Base-by-base conservation (phyloP, 208 protist genomes). In the Trypanosoma lewisi region DNA sequence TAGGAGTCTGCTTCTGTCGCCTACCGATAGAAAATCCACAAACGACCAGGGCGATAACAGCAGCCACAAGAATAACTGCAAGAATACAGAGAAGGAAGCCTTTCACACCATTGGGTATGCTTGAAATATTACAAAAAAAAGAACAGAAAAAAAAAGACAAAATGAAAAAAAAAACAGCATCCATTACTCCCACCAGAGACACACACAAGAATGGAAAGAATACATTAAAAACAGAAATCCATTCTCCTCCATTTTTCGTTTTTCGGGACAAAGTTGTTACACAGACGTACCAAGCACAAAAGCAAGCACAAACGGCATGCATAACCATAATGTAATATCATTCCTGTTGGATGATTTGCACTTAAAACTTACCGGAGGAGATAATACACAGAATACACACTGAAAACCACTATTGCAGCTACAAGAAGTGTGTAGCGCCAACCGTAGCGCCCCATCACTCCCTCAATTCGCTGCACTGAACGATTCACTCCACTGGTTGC, bases 401-500 rank as follows among this genome's bases (percentile, higher is more conserved):
- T 37, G 17, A 78, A 16, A 52, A 87, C 83, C 8, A 88, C 47
- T 1, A 67, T 52, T 3, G 76, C 34, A 25, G 48, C 75, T 36
- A 90, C 65, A 8, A 66, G 28, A 4, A 78, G 4, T 5, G 72
- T 85, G 55, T 94, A 74, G 39, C 68, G 73, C 63, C 63, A 90
- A 3, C 85, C 85, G 62, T 91, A 87, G 12, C 77, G 77, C 9
- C 57, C 58, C 69, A 90, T 78, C 5, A 89, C 83, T 23, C 59
- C 71, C 27, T 75, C 73, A 37, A 94, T 68, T 2, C 73, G 68
- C 11, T 39, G 65, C 11, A 90, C 75, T 21, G 85, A 74, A 16
- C 66, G 63, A 48, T 75, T 73, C 19, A 94, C 83, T 12, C 88
- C 88, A 19, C 70, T 58, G 14, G 70, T 70, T 19, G 88, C 83